phyloP scores from a whole-genome alignment of 495 filamentous ascomycete species.

The Penicillium pancosmium region DNA sequence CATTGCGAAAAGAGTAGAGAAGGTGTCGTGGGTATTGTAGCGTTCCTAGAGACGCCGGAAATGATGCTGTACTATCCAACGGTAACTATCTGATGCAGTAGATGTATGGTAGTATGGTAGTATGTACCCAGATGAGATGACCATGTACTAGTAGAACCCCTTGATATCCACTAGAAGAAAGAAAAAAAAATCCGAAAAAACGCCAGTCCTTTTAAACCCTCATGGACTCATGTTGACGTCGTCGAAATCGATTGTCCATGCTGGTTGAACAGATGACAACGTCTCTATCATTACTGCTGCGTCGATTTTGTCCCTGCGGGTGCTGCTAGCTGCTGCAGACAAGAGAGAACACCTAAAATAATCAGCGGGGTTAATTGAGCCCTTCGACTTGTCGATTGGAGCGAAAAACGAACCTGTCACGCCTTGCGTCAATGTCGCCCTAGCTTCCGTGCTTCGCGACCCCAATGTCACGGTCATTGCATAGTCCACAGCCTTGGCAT shows the following conservation, averaged over 20 bases:
- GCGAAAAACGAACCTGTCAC: conserved; percentile 64
- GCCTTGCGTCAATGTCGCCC: conserved; percentile 81
- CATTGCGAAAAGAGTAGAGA: not conserved
- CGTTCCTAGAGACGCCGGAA: not conserved
- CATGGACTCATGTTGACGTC: conserved; percentile 20
- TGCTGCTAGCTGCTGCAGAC: conserved; percentile 32
- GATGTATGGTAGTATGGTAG: not conserved
- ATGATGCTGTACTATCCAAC: conserved; percentile 4
- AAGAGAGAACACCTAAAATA: conserved; percentile 37
- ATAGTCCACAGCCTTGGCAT: conserved; percentile 57
- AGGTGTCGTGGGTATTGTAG: not conserved
- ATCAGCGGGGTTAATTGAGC: conserved; percentile 4
- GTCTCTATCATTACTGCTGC: conserved; percentile 7
- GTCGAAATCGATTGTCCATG: conserved; percentile 1
- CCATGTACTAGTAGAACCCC: conserved; percentile 3
- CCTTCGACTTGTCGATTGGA: not conserved
- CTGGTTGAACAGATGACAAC: not conserved
- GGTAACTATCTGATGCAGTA: not conserved
- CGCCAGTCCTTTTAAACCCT: conserved; percentile 16
- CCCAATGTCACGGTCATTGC: conserved; percentile 84
- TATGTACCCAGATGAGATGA: not conserved
- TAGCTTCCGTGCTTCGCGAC: conserved; percentile 82
- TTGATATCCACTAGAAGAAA: conserved; percentile 7
- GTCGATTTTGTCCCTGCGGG: conserved; percentile 6
- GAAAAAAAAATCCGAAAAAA: conserved; percentile 12